phyloP scores from a whole-genome alignment of 352 stramenopile species.

The Pythium aphanidermatum region DNA sequence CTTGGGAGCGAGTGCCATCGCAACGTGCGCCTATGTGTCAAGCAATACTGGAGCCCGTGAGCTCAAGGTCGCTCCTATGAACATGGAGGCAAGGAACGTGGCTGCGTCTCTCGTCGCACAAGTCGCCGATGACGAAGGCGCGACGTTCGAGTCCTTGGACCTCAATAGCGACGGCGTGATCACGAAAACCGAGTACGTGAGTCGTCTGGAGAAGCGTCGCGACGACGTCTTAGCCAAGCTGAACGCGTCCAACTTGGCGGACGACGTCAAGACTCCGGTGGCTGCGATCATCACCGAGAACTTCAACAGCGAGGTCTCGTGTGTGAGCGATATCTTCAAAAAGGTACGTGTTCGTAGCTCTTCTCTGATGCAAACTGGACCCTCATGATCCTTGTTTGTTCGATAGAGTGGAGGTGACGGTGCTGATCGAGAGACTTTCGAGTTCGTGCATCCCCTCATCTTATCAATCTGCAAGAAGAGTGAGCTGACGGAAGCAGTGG shows the following conservation, averaged over 20 bases:
- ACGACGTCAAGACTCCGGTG: conserved; percentile 9
- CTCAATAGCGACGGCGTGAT: conserved; percentile 10
- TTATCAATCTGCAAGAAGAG: conserved; percentile 12
- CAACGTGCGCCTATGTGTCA: conserved; percentile 8
- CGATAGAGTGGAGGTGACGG: conserved; percentile 6
- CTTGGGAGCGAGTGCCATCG: background rate
- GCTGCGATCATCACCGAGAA: conserved; percentile 6
- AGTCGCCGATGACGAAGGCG: background rate
- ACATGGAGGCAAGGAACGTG: background rate
- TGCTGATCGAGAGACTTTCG: conserved; percentile 10
- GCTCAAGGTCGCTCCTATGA: too few relatives aligned
- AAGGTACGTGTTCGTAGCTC: background rate
- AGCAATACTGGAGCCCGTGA: too few relatives aligned
- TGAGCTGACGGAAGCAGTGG: too few relatives aligned
- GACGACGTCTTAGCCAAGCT: conserved; percentile 14
- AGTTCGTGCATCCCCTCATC: conserved; percentile 15
- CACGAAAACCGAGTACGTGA: conserved; percentile 16
- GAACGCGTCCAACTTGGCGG: conserved; percentile 9
- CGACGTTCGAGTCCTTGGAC: conserved; percentile 12
- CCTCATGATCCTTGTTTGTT: too few relatives aligned
- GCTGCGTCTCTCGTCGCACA: background rate
- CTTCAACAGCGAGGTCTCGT: conserved; percentile 9
- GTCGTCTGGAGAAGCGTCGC: background rate
- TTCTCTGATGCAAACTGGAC: too few relatives aligned
- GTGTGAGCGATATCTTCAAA: conserved; percentile 12